phyloP scores from a whole-genome alignment of 805 yeast species.

The Starmerella vaccinii region DNA sequence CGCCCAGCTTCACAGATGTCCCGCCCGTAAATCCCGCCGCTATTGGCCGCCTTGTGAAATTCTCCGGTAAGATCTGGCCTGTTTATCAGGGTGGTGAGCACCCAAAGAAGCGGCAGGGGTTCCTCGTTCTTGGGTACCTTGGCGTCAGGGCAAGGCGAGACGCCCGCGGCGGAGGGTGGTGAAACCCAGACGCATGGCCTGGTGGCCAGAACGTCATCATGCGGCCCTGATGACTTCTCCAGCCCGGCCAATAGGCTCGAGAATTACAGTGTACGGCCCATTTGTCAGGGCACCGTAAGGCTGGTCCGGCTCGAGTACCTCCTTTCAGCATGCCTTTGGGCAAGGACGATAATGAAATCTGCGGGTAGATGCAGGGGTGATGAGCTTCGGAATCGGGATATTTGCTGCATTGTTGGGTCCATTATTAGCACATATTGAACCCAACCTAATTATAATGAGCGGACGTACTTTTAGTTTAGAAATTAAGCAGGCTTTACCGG shows the following conservation, averaged over 20 bases:
- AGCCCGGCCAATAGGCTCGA: neutral
- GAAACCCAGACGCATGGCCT: too few species aligned
- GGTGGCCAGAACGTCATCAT: neutral
- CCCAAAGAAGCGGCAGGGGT: neutral
- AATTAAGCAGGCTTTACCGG: too few species aligned
- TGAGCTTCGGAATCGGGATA: too few species aligned
- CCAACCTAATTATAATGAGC: neutral
- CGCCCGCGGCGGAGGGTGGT: neutral
- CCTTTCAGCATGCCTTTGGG: neutral
- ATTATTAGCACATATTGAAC: neutral
- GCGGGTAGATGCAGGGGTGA: slow-evolving; percentile 1
- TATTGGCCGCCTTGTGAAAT: neutral
- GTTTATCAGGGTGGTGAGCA: neutral
- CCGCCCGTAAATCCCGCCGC: too few species aligned
- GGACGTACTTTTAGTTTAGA: too few species aligned
- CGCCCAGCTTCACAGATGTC: too few species aligned
- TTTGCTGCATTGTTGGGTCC: too few species aligned
- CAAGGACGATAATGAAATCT: slow-evolving; percentile 5
- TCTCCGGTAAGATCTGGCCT: neutral
- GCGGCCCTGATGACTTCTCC: neutral
- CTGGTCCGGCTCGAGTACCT: neutral
- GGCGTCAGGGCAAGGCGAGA: neutral
- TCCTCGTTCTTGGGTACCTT: neutral
- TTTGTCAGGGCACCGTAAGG: neutral
- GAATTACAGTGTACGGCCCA: neutral